A percentile compares a stretch with the other conserved stretches of the same genome.
phyloP scores from a whole-genome alignment of 176 grass and related monocot genomes.

The Cenchrus purpureus region DNA sequence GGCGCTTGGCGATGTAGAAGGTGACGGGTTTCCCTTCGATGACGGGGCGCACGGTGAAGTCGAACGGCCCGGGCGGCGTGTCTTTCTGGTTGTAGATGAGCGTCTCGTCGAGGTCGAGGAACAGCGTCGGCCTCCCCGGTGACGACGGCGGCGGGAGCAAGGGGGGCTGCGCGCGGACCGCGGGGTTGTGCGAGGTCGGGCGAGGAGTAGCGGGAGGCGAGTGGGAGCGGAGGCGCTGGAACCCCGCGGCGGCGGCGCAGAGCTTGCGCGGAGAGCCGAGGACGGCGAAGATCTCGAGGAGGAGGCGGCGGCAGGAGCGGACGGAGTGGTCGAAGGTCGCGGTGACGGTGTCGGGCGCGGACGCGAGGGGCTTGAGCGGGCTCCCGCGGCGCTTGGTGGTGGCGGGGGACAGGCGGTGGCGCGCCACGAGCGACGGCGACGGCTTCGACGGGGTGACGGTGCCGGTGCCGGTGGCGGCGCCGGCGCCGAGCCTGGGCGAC shows the following conservation, averaged over 20 bases:
- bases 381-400: slow-evolving; percentile 36
- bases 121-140: slow-evolving; percentile 65
- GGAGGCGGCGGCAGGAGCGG: slow-evolving; percentile 77
- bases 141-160: slow-evolving; percentile 52
- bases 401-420: slow-evolving; percentile 17
- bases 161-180: neutral
- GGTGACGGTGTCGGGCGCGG: slow-evolving; percentile 31
- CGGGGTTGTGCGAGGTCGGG: neutral
- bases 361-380: slow-evolving; percentile 54
- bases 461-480: neutral
- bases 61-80: slow-evolving; percentile 51
- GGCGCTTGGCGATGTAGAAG: slow-evolving; percentile 80
- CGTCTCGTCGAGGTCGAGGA: slow-evolving; percentile 96
- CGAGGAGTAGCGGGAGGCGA: neutral
- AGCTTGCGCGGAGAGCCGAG: slow-evolving; percentile 53
- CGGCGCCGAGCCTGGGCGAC: slow-evolving; percentile 20
- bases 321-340: slow-evolving; percentile 64
- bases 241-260: slow-evolving; percentile 37
- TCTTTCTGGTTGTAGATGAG: slow-evolving; percentile 77
- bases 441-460: slow-evolving; percentile 40
- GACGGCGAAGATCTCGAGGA: slow-evolving; percentile 75
- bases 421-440: neutral
- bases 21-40: slow-evolving; percentile 67
- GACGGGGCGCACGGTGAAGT: slow-evolving; percentile 81
- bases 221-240: slow-evolving; percentile 65